Conservation (phyloP, 495 filamentous ascomycete species). For the Filosporella fistucella region DNA sequence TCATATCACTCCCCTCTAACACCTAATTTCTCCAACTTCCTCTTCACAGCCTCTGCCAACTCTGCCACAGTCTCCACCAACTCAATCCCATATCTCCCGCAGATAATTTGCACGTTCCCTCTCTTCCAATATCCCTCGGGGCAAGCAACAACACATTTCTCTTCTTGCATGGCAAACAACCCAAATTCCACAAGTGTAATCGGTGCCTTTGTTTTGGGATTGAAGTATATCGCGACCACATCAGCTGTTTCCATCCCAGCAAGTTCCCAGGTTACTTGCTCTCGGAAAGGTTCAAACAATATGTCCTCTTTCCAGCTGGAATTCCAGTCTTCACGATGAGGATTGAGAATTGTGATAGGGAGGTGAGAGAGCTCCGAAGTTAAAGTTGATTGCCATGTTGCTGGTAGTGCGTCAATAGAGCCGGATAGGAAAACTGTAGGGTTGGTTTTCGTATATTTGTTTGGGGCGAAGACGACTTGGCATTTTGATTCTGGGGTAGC, state of each 20-base stretch:
- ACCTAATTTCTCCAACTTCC: no score
- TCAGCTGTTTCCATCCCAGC: slow-evolving; percentile 24
- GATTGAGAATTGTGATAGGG: slow-evolving; percentile 51
- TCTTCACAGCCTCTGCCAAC: not conserved
- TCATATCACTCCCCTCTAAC: no score
- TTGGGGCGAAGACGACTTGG: not conserved
- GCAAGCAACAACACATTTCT: slow-evolving; percentile 33
- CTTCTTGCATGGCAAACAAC: slow-evolving; percentile 25
- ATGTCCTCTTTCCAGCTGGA: slow-evolving; percentile 40
- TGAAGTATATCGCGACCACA: slow-evolving; percentile 33
- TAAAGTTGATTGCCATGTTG: not conserved
- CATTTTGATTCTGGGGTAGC: not conserved
- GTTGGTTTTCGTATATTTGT: not conserved
- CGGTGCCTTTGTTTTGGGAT: slow-evolving; percentile 26
- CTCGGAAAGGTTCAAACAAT: slow-evolving; percentile 17
- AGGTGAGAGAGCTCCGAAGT: not conserved
- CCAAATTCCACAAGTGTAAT: slow-evolving; percentile 35
- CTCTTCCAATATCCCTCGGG: slow-evolving; percentile 32
- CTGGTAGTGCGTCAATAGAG: slow-evolving; percentile 2
- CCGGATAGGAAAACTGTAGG: slow-evolving; percentile 3
- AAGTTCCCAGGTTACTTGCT: slow-evolving; percentile 38
- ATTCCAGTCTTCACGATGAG: slow-evolving; percentile 48
- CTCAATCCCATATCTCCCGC: slow-evolving; percentile 15
- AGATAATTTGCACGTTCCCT: slow-evolving; percentile 33
- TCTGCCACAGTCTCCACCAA: slow-evolving; percentile 1